Conservation (phyloP, 768 basidiomycete species). For the Polyporus arcularius region DNA sequence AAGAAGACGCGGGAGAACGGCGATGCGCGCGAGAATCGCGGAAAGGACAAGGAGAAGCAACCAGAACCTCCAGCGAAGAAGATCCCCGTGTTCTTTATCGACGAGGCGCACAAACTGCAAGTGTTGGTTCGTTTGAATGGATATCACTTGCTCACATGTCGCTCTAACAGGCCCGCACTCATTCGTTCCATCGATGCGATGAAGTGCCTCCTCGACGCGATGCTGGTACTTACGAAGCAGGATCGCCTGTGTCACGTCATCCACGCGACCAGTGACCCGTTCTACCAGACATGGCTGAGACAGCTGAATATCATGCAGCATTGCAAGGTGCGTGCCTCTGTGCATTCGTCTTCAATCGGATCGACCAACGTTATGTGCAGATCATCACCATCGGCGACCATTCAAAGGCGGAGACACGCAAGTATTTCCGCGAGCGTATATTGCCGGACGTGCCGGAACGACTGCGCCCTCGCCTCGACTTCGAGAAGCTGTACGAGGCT, state of each 20-base stretch:
- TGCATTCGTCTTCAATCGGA: neutral
- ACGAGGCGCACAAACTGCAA: slow-evolving; percentile 84
- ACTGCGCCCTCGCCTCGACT: slow-evolving; percentile 55
- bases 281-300: slow-evolving; percentile 82
- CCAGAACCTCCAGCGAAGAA: slow-evolving; percentile 52
- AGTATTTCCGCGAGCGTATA: slow-evolving; percentile 65
- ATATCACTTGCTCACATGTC: neutral
- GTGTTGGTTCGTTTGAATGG: slow-evolving; percentile 21
- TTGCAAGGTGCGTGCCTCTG: slow-evolving; percentile 56
- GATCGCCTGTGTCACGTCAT: slow-evolving; percentile 83
- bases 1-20: slow-evolving; percentile 12
- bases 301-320: slow-evolving; percentile 82
- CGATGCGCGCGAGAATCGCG: slow-evolving; percentile 26
- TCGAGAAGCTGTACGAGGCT: slow-evolving; percentile 73
- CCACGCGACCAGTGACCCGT: slow-evolving; percentile 81
- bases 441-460: slow-evolving; percentile 71
- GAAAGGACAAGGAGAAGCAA: slow-evolving; percentile 35
- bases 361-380: slow-evolving; percentile 32
- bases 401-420: slow-evolving; percentile 66
- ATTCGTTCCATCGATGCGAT: slow-evolving; percentile 79
- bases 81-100: slow-evolving; percentile 80
- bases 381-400: slow-evolving; percentile 83
- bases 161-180: slow-evolving; percentile 55
- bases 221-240: slow-evolving; percentile 86
- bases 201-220: slow-evolving; percentile 83